A percentile compares a stretch with the other conserved stretches of the same genome.
Evolutionary conservation across 805 yeast genomes (phyloP).

Genomic region (Komagataella pastoris): DNA sequence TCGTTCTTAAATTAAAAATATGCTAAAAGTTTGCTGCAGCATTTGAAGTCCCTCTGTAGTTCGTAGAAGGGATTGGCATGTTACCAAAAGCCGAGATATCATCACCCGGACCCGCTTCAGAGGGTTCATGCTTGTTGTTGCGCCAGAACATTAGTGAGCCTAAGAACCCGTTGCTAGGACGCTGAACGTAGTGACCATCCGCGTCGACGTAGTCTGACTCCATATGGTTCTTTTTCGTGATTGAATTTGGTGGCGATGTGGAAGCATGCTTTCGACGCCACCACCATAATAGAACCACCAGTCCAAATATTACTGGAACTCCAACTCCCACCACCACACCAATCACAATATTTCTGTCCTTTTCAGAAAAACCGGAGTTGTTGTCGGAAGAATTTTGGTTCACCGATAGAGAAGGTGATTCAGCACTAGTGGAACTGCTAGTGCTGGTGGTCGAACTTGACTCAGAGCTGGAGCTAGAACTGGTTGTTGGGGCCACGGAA

Average conservation of each 20-base stretch:
- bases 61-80: not conserved
- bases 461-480: constrained; percentile 1
- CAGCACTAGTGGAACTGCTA: constrained; percentile 11
- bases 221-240: not conserved
- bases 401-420: constrained; percentile 17
- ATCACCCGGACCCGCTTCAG: not conserved
- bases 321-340: constrained; percentile 68
- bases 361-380: constrained; percentile 30
- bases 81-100: not conserved
- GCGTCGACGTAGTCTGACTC: constrained; percentile 2
- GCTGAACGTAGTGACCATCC: constrained; percentile 1
- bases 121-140: not conserved
- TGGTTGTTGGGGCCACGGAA: constrained; percentile 4
- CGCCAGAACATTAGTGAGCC: not conserved
- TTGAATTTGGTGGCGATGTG: constrained; percentile 10
- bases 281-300: constrained; percentile 13
- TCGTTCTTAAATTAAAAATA: not conserved
- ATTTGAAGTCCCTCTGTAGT: not conserved
- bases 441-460: constrained; percentile 1
- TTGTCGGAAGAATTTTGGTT: constrained; percentile 3
- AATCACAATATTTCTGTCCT: constrained; percentile 39
- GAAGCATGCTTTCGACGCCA: not conserved
- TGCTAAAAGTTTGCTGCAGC: not conserved
- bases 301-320: constrained; percentile 38
- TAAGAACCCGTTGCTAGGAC: constrained; percentile 5